A percentile compares a stretch with the other conserved stretches of the same genome.
These are phyloP conservation scores for Skeletonema menzelii DNA, from an alignment of 108 stramenopile species.

Conservation along the genomic window DNA sequence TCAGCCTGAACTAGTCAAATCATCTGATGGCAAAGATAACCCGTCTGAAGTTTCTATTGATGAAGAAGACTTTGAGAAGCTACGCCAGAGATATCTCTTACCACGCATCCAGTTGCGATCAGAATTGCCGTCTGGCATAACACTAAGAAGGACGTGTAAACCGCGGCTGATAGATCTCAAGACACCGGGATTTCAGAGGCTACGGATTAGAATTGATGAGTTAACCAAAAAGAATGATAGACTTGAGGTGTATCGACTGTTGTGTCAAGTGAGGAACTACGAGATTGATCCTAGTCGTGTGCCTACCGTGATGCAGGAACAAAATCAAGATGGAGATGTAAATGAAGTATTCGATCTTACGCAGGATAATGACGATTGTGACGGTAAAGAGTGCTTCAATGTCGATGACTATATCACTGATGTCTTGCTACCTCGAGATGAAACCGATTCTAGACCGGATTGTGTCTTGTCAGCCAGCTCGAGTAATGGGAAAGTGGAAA, in stretches of 20 bases:
- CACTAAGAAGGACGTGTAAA: conserved; percentile 10
- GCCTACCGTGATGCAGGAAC: conserved; percentile 5
- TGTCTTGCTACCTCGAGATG: background rate
- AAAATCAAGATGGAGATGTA: background rate
- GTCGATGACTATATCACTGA: conserved; percentile 16
- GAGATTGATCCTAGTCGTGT: conserved; percentile 24
- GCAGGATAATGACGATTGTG: background rate
- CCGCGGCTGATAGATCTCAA: conserved; percentile 20
- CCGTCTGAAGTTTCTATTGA: background rate
- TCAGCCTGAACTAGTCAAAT: background rate
- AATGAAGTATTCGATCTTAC: conserved; percentile 22
- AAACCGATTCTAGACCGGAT: background rate
- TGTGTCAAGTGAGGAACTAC: conserved; percentile 23
- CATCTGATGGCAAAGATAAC: background rate
- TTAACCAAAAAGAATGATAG: conserved; percentile 3
- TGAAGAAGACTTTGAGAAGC: conserved; percentile 14
- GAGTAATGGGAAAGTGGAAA: background rate
- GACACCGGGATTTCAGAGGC: conserved; percentile 9
- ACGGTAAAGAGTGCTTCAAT: conserved; percentile 5
- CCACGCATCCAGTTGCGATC: conserved; percentile 12
- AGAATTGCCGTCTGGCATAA: conserved; percentile 24
- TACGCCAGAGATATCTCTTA: conserved; percentile 23
- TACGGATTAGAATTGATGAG: conserved; percentile 16
- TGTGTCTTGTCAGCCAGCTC: background rate
- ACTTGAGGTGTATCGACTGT: conserved; percentile 20